Conservation (phyloP, 441 rosid species). For the Melianthus villosus region DNA sequence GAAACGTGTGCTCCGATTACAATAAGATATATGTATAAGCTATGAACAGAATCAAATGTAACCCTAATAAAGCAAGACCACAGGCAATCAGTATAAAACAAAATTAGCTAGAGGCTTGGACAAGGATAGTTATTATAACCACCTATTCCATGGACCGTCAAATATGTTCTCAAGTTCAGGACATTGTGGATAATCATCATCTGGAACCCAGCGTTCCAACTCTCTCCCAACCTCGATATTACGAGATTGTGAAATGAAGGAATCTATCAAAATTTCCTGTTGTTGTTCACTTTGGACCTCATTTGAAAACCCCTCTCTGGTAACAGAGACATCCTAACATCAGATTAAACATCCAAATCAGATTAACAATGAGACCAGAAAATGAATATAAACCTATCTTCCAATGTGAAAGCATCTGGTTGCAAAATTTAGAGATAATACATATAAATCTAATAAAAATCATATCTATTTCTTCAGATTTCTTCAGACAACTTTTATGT, state of each 20-base stretch:
- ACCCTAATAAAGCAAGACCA: too few relatives aligned
- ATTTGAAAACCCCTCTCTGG: conserved; percentile 38
- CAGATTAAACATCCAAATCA: conserved; percentile 11
- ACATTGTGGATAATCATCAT: conserved; percentile 40
- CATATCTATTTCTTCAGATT: too few relatives aligned
- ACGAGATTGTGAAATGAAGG: conserved; percentile 54
- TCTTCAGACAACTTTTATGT: too few relatives aligned
- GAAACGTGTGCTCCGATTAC: too few relatives aligned
- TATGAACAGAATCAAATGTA: too few relatives aligned
- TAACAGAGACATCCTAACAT: conserved; percentile 59
- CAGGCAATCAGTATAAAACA: neutral
- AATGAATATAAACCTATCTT: too few relatives aligned
- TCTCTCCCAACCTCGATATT: conserved; percentile 45
- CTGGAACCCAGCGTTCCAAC: conserved; percentile 77
- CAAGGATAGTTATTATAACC: conserved; percentile 10
- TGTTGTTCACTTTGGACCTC: conserved; percentile 37
- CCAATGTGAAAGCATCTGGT: too few relatives aligned
- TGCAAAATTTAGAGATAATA: neutral
- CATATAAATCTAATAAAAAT: neutral
- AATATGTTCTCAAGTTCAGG: conserved; percentile 65
- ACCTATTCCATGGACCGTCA: conserved; percentile 55
- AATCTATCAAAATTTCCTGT: conserved; percentile 61
- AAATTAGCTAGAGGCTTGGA: conserved; percentile 8
- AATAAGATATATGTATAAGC: too few relatives aligned
- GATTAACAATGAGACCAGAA: too few relatives aligned